Evolutionary conservation across 495 filamentous ascomycete genomes (phyloP).

Genomic region (Parmelia sp.): DNA sequence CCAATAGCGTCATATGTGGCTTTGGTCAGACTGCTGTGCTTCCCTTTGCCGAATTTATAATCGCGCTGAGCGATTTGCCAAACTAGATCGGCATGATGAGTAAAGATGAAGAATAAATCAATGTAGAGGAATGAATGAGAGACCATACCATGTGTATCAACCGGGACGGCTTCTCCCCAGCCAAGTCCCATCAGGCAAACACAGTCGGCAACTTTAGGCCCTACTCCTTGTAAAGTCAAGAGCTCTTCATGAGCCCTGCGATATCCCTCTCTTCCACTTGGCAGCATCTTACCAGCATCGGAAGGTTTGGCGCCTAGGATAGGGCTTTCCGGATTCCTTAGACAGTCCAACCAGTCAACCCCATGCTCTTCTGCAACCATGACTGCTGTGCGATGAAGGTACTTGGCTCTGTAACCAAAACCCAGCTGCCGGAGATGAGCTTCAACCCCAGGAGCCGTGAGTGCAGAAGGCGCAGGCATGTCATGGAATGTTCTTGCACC

Average conservation of each 20-base stretch:
- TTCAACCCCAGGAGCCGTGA: constrained; percentile 67
- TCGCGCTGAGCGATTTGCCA: constrained; percentile 97
- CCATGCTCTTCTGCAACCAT: constrained; percentile 62
- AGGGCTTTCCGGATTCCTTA: constrained; percentile 72
- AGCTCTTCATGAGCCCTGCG: constrained; percentile 74
- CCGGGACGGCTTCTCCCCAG: constrained; percentile 91
- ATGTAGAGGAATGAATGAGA: background rate
- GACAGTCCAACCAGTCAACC: constrained; percentile 64
- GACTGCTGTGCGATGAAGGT: constrained; percentile 75
- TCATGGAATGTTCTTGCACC: constrained; percentile 72
- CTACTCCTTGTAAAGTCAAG: constrained; percentile 74
- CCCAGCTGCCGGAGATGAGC: constrained; percentile 70
- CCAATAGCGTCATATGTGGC: constrained; percentile 84
- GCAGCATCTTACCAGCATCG: constrained; percentile 46
- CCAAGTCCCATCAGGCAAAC: constrained; percentile 94
- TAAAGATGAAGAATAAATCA: constrained; percentile 3
- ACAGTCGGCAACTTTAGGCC: constrained; percentile 95
- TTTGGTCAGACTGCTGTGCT: constrained; percentile 80
- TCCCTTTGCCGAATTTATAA: constrained; percentile 83
- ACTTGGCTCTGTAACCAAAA: constrained; percentile 92
- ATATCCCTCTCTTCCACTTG: constrained; percentile 63
- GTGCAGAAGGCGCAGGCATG: constrained; percentile 68
- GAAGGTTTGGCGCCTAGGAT: constrained; percentile 42
- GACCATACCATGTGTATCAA: constrained; percentile 77
- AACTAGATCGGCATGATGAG: constrained; percentile 43